Percentiles rank a stretch among this genome's conserved stretches.
phyloP scores from a whole-genome alignment of 306 rosid species.

The Cicer pinnatifidum region DNA sequence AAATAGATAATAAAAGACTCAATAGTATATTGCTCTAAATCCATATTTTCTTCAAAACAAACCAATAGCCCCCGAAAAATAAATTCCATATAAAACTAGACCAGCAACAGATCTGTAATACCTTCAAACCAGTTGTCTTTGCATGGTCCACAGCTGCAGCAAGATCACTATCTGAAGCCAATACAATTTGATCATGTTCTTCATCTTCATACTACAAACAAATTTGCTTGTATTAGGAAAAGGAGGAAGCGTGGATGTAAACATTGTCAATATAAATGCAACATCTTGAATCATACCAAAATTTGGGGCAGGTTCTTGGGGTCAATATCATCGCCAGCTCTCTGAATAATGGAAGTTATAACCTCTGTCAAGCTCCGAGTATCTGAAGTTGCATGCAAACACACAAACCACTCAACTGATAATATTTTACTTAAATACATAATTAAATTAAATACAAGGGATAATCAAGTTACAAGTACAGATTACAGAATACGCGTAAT shows the following conservation, averaged over 20 bases:
- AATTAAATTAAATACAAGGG: neutral
- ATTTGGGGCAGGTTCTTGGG: constrained; percentile 74
- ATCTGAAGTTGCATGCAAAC: constrained; percentile 59
- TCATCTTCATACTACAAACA: constrained; percentile 89
- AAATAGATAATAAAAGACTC: neutral
- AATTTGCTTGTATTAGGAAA: constrained; percentile 37
- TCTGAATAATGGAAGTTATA: constrained; percentile 76
- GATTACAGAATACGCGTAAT: neutral
- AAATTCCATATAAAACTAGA: neutral
- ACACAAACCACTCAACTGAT: constrained; percentile 42
- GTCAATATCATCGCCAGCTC: constrained; percentile 77
- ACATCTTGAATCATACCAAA: constrained; percentile 61
- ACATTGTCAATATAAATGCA: constrained; percentile 18
- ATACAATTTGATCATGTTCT: constrained; percentile 79
- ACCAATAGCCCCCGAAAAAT: neutral
- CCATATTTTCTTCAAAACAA: constrained; percentile 21
- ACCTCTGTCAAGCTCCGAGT: constrained; percentile 78
- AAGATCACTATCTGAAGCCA: constrained; percentile 91
- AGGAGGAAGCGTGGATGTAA: neutral
- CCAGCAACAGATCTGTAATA: constrained; percentile 39
- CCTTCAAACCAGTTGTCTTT: constrained; percentile 86
- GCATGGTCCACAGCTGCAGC: constrained; percentile 93
- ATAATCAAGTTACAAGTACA: neutral
- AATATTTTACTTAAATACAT: constrained; percentile 5
- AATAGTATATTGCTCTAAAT: constrained; percentile 20